Base-by-base conservation (phyloP, 1,284 basidiomycete genomes). In the Cryptococcus depauperatus region DNA sequence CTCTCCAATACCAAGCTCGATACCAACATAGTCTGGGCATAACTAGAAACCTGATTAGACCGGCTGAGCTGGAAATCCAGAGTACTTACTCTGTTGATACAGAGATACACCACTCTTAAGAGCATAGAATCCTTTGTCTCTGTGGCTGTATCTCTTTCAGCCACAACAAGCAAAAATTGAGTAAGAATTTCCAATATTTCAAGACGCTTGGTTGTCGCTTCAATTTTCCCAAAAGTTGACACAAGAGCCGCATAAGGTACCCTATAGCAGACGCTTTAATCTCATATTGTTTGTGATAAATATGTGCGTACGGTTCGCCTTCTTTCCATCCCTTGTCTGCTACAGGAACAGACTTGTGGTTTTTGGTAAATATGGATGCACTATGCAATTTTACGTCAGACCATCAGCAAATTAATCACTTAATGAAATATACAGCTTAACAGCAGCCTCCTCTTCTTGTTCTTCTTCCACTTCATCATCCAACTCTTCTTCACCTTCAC, bases 1-100 rank as follows among this genome's bases (percentile, higher is more conserved):
- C 69, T 99, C 95, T 25, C 95, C 95, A 48, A 98, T 93, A 26
- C 95, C 95, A 0, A 99, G 78, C 67, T 99, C 95, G 37, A 96
- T 77, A 3, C 95, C 93, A 55, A 90, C 76, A 69, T 98, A 98
- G 69, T 98, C 95, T 9, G 95, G 93, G 58, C 89, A 85, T 37
- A 98, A 70, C 84, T 95, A 11, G 2, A 21, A 42, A n/a, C 7
- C 29, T 14, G 35, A 11, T 27, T 5, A 26, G 10, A n/a, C 1
- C 28, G 22, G 5, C 4, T 5, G 21, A 10, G 14, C 26, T 30
- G 27, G 5, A 30, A 22, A 30, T 9, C 1, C 18, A 37, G 3
- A 9, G 2, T 19, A 71, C 80, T 40, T 64, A 93, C 90, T 50
- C 92, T 76, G 64, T 99, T 99, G 68, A 98, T 96, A 65, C 93